Evolutionary conservation across 2,329 filamentous ascomycete genomes (phyloP), one percentile per base, ranked within the genome.

Genomic region (Ascochyta lentis): DNA sequence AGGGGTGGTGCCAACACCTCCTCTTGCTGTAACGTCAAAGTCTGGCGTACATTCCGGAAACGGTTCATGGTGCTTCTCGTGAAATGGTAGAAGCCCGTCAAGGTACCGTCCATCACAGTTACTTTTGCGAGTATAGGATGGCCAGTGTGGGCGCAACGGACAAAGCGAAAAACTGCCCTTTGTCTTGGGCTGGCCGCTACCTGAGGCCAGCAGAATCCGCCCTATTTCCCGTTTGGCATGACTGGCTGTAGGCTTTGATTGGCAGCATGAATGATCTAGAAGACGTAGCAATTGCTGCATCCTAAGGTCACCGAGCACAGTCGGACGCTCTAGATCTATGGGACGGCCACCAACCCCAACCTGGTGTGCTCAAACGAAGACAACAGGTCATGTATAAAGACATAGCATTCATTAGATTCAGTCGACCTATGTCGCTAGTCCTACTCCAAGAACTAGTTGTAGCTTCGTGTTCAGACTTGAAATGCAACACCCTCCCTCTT

Each of bases 401-500:
- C 15, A 4, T 6, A 34, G 6, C 4, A 34, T 34, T 7, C 1
- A 1, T 34, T 3, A 5, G 6, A n/a, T n/a, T 13, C 15, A n/a
- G 31, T n/a, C 12, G 4, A n/a, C 31, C 10, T 5, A 5, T 4
- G 6, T 34, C 15, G 31, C 6, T 4, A 15, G 4, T 15, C 31
- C 10, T 15, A 34, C 13, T 34, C 5, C 3, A 34, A 15, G 31
- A 7, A 4, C 13, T 19, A 19, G 2, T 19, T 19, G 3, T 19
- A 19, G 29, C 29, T 19, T 7, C 5, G 33, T 7, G n/a, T 10
- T 33, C 29, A 50, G 10, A 56, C 48, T 12, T 47, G 91, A 74
- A 96, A 96, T 0, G 88, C 89, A 16, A 96, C 86, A 0, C 90
- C 89, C 3, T 84, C 79, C 73, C 88, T 95, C 76, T 90, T 89